These are phyloP conservation scores for Sphaerosporella brunnea DNA, from an alignment of 495 filamentous ascomycete species.

Conservation along the genomic window DNA sequence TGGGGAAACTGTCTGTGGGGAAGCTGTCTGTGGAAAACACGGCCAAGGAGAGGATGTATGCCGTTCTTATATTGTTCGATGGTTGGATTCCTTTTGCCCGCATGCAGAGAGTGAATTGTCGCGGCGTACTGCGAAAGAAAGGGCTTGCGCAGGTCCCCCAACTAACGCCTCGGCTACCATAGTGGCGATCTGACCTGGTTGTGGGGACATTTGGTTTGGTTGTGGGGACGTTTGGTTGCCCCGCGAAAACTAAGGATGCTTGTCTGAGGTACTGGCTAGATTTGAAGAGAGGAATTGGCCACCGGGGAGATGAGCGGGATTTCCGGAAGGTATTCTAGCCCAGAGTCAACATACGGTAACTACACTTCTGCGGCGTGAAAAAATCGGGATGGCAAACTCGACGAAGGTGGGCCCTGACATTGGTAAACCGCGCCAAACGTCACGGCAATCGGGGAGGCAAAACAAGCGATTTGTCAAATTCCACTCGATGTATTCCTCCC, in stretches of 20 bases:
- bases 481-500: no score
- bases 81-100: neutral
- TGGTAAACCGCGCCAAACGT: no score
- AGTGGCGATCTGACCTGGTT: slow-evolving; percentile 32
- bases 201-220: slow-evolving; percentile 30
- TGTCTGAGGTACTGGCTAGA: slow-evolving; percentile 1
- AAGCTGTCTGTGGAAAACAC: no score
- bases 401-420: no score
- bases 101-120: slow-evolving; percentile 7
- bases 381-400: no score
- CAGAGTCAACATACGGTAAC: neutral
- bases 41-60: neutral
- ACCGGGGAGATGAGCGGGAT: slow-evolving; percentile 4
- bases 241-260: slow-evolving; percentile 3
- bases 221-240: slow-evolving; percentile 4
- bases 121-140: no score
- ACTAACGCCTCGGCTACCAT: slow-evolving; percentile 27
- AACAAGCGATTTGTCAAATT: no score
- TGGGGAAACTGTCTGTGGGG: no score
- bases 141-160: neutral
- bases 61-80: neutral
- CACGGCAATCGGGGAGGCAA: no score
- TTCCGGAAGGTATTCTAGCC: no score
- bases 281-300: neutral
- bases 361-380: slow-evolving; percentile 1